Base-by-base conservation (phyloP, 371 early-diverging fungal species). In the Zychaea mexicana region DNA sequence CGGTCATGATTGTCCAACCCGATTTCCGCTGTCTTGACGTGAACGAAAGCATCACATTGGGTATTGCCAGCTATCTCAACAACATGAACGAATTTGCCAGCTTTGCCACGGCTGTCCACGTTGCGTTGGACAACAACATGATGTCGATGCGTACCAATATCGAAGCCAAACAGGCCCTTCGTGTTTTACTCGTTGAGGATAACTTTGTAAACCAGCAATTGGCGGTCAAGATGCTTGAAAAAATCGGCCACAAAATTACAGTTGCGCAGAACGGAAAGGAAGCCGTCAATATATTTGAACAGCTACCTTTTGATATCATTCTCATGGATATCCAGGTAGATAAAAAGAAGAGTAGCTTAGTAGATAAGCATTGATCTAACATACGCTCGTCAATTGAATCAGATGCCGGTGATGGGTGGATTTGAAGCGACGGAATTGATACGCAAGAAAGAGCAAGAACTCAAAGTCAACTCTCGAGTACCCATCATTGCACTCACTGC, bases 181-280 rank as follows among this genome's bases (percentile, higher is more conserved):
- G 86, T 30, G 90, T 94, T 60, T 67, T 94, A 30, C 69, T 94
- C 17, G 93, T 90, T 5, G 94, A 93, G 69, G 94, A 93, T 62
- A 92, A 94, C 57, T 77, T 88, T 53, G 90, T 94, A 36, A 94
- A 94, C 70, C 92, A 92, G 61, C 90, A 87, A 69, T 70, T 94
- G 57, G 91, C 91, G 0, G 83, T 92, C 17, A 82, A 88, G 13
- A 88, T 92, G 27, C 70, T 94, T 59, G 88, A 90, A 66, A 88
- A 89, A 79, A 85, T 88, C 68, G 89, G 89, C 19, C 90, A 91
- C 74, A 85, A 82, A 60, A 88, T 87, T 26, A 82, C 81, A 39
- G 85, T 91, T 26, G 94, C 88, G 1, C 70, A 86, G 19, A 90
- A 94, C 64, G 94, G 94, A 30, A 81, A 87, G 68, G 60, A 86